Conservation (phyloP, 345 rosid genomes). For the Cardamine chenopodiifolia region DNA sequence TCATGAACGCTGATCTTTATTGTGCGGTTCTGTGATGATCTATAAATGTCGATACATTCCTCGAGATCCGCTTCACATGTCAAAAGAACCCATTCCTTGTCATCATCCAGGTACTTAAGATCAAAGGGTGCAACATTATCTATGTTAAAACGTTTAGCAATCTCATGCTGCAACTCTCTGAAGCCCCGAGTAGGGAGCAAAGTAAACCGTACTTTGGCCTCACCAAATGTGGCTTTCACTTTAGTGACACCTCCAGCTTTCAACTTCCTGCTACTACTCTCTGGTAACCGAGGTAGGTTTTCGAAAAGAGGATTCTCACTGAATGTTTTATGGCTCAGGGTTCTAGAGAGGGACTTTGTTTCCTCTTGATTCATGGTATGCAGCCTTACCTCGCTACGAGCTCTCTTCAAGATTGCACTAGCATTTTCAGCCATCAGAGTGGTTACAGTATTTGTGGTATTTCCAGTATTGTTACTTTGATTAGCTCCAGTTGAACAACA, state of each 20-base stretch:
- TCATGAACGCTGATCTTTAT: constrained; percentile 65
- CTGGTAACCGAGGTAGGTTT: constrained; percentile 46
- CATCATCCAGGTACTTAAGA: constrained; percentile 76
- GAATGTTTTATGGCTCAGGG: constrained; percentile 66
- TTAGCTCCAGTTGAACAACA: constrained; percentile 67
- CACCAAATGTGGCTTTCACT: constrained; percentile 75
- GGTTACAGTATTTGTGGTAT: constrained; percentile 34
- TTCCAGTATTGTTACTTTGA: constrained; percentile 44
- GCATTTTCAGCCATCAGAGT: constrained; percentile 46
- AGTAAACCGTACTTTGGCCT: constrained; percentile 64
- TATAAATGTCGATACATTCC: constrained; percentile 80
- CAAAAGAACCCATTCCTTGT: constrained; percentile 71
- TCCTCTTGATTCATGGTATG: constrained; percentile 55
- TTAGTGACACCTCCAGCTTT: constrained; percentile 40
- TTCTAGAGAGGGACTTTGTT: constrained; percentile 56
- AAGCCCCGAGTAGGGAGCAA: constrained; percentile 55
- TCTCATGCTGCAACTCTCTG: constrained; percentile 59
- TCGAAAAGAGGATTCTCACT: constrained; percentile 47
- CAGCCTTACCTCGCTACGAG: constrained; percentile 61
- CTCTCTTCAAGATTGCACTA: constrained; percentile 55
- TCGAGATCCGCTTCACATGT: constrained; percentile 82
- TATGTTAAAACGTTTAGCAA: constrained; percentile 57
- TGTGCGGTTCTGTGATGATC: constrained; percentile 50
- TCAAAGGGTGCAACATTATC: constrained; percentile 47
- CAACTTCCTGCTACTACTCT: constrained; percentile 30